Evolutionary conservation across 2,329 filamentous ascomycete species (phyloP).

Genomic region (Truncatella angustata): DNA sequence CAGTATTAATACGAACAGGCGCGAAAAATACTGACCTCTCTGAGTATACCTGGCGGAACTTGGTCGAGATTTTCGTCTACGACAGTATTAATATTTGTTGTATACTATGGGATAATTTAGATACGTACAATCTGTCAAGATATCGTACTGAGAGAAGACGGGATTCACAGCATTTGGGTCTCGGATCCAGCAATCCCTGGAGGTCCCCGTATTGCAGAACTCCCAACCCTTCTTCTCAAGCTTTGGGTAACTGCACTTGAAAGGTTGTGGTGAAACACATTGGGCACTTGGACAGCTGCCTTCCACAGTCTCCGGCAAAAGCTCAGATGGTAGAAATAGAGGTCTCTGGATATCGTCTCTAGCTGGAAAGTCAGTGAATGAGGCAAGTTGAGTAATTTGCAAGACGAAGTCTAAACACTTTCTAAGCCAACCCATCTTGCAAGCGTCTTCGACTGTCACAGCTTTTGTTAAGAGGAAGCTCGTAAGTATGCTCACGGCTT

Average conservation of each 20-base stretch:
- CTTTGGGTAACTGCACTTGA: conserved; percentile 16
- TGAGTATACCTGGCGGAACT: neutral
- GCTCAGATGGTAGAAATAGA: conserved; percentile 7
- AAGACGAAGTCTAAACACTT: conserved; percentile 15
- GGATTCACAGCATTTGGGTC: conserved; percentile 14
- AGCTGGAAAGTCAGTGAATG: conserved; percentile 8
- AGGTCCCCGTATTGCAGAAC: conserved; percentile 16
- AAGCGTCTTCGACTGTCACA: too few species aligned
- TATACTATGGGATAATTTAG: neutral
- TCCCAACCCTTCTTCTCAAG: conserved; percentile 17
- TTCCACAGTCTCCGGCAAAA: neutral
- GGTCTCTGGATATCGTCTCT: conserved; percentile 13
- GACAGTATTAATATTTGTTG: neutral
- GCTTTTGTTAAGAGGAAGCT: too few species aligned
- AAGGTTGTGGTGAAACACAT: conserved; percentile 7
- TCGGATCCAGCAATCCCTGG: conserved; percentile 18
- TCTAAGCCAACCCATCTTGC: conserved; percentile 15
- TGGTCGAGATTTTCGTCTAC: conserved; percentile 10
- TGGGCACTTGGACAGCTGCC: neutral
- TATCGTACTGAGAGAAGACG: conserved; percentile 15
- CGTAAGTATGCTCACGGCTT: too few species aligned
- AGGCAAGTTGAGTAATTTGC: conserved; percentile 13
- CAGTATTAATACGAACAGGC: neutral
- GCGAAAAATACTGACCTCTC: neutral
- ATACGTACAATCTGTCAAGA: conserved; percentile 16